phyloP scores from a whole-genome alignment of 1,139 yeast genomes.

The Zygosaccharomyces sapae region DNA sequence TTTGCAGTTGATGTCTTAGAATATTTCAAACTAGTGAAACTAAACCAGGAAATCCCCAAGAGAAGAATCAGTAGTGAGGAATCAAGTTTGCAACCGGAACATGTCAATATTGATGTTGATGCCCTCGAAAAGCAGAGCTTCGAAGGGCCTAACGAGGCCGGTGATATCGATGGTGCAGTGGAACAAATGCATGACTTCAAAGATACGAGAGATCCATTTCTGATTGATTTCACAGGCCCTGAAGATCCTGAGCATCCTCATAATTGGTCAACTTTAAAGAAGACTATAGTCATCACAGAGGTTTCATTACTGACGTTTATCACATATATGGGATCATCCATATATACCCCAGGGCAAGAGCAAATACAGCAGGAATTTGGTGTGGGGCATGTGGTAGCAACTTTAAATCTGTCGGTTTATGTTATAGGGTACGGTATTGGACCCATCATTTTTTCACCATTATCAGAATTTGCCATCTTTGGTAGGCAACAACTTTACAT shows the following conservation, averaged over 20 bases:
- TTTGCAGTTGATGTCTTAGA: conserved; percentile 3
- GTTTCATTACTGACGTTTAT: conserved; percentile 46
- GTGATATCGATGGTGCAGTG: neutral
- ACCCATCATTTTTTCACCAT: conserved; percentile 50
- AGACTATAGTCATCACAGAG: conserved; percentile 40
- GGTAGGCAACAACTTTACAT: conserved; percentile 55
- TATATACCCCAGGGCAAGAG: conserved; percentile 52
- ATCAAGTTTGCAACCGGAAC: neutral
- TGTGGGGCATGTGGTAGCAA: conserved; percentile 43
- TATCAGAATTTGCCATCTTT: conserved; percentile 46
- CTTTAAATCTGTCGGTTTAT: conserved; percentile 51
- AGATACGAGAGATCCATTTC: conserved; percentile 15
- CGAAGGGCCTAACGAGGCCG: neutral
- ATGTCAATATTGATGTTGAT: neutral
- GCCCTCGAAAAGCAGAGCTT: neutral
- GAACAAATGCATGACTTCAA: conserved; percentile 4
- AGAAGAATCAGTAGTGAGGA: neutral
- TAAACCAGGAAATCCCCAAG: neutral
- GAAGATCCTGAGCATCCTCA: conserved; percentile 56
- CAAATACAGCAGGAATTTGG: conserved; percentile 43
- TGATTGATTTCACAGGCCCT: conserved; percentile 18
- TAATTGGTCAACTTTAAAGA: conserved; percentile 48
- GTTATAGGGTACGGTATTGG: conserved; percentile 56
- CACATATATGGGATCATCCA: conserved; percentile 58
- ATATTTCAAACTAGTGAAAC: neutral